phyloP scores from a whole-genome alignment of 805 yeast species.

The Starmerella sp. region DNA sequence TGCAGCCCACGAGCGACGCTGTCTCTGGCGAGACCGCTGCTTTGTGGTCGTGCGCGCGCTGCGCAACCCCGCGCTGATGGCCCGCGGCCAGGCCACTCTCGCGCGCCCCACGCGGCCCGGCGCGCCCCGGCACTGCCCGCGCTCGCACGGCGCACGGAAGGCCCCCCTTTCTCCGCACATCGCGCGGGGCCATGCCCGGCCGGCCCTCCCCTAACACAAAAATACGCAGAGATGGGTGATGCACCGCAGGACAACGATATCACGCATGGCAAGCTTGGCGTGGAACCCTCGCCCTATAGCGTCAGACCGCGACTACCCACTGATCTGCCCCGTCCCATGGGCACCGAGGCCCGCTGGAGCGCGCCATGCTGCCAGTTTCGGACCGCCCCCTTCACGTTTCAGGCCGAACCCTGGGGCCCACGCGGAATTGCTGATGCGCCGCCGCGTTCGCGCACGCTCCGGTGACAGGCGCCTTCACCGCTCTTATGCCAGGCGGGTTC shows the following conservation, averaged over 20 bases:
- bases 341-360: not conserved
- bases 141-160: too few relatives aligned
- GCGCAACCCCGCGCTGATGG: not conserved
- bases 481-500: too few relatives aligned
- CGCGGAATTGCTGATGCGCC: not conserved
- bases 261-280: constrained; percentile 5
- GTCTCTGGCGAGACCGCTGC: too few relatives aligned
- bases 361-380: not conserved
- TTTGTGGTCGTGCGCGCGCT: not conserved
- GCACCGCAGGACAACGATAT: not conserved
- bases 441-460: not conserved
- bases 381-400: not conserved
- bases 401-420: not conserved
- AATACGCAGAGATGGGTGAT: not conserved
- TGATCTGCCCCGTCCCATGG: not conserved
- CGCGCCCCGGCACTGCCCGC: too few relatives aligned
- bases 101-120: too few relatives aligned
- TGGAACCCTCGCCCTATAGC: not conserved
- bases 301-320: not conserved
- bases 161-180: too few relatives aligned
- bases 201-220: not conserved
- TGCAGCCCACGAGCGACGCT: not conserved
- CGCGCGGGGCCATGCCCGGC: too few relatives aligned
- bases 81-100: too few relatives aligned
- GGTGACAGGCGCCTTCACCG: too few relatives aligned